phyloP scores from a whole-genome alignment of 2,329 filamentous ascomycete genomes.

The Ophiostoma ulmi region DNA sequence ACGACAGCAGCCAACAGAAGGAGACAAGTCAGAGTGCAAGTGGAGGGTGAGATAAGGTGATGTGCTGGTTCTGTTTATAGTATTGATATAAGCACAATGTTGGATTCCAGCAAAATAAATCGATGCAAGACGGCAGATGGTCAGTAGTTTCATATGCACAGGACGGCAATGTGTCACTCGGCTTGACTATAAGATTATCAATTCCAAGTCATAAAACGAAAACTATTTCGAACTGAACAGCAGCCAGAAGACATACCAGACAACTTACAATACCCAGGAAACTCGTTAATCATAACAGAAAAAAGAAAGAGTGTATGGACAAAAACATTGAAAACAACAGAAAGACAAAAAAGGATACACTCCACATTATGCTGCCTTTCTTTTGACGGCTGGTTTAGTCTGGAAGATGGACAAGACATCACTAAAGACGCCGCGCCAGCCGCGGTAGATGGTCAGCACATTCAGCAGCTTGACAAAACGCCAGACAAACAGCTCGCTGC shows the following conservation, averaged over 20 bases:
- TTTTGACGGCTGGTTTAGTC: not conserved
- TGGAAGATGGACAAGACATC: constrained; percentile 33
- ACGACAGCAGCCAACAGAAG: not conserved
- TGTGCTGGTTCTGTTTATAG: too few species aligned
- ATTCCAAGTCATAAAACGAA: too few species aligned
- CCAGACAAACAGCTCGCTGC: constrained; percentile 51
- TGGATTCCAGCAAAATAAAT: too few species aligned
- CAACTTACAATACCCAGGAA: not conserved
- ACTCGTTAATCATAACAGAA: not conserved
- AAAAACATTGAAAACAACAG: not conserved
- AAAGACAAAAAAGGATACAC: not conserved
- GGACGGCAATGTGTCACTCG: too few species aligned
- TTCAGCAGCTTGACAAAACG: constrained; percentile 53
- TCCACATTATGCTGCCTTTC: not conserved
- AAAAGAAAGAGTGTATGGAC: not conserved
- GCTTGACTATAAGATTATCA: too few species aligned
- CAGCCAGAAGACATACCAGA: too few species aligned
- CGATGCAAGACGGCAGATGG: too few species aligned
- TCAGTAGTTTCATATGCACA: too few species aligned
- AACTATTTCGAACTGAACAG: too few species aligned
- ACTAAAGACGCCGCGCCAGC: constrained; percentile 48
- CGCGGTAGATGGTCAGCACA: constrained; percentile 42
- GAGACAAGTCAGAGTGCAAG: too few species aligned
- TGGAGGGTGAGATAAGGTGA: too few species aligned
- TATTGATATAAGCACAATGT: too few species aligned